A percentile compares a stretch with the other conserved stretches of the same genome.
These are phyloP conservation scores for Halophytophthora polymorphica DNA, from an alignment of 352 stramenopile species.

Conservation along the genomic window DNA sequence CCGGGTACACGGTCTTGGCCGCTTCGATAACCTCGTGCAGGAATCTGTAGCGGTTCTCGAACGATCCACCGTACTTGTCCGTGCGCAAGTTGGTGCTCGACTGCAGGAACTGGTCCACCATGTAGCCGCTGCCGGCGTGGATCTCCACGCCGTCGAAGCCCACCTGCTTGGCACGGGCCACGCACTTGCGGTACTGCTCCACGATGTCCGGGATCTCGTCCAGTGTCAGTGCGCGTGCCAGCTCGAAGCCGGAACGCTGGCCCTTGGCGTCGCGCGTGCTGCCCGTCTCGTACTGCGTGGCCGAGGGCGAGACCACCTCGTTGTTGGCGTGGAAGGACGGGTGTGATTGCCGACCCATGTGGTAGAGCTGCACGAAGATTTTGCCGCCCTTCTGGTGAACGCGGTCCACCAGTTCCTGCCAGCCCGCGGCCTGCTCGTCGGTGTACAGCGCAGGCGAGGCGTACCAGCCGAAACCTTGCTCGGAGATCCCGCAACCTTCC, in stretches of 20 bases:
- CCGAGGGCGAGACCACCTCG: slow-evolving; percentile 12
- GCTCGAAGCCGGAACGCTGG: slow-evolving; percentile 7
- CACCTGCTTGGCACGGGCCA: slow-evolving; percentile 50
- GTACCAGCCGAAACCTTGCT: slow-evolving; percentile 15
- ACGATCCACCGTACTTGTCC: slow-evolving; percentile 69
- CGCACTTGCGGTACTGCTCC: slow-evolving; percentile 53
- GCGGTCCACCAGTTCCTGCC: slow-evolving; percentile 38
- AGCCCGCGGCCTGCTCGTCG: slow-evolving; percentile 24
- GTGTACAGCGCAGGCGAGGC: slow-evolving; percentile 29
- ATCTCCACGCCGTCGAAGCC: slow-evolving; percentile 89
- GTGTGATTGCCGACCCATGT: slow-evolving; percentile 55
- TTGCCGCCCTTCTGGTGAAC: slow-evolving; percentile 58
- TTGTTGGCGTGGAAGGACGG: slow-evolving; percentile 22
- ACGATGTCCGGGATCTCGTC: slow-evolving; percentile 35
- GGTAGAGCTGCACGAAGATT: slow-evolving; percentile 74
- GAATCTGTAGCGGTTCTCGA: slow-evolving; percentile 66
- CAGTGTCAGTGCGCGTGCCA: slow-evolving; percentile 7
- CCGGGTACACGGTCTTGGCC: slow-evolving; percentile 14
- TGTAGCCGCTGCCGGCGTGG: slow-evolving; percentile 82
- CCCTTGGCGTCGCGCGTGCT: slow-evolving; percentile 23
- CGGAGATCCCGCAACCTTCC: slow-evolving; percentile 23
- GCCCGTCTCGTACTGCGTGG: slow-evolving; percentile 4
- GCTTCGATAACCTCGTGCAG: slow-evolving; percentile 51
- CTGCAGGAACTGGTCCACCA: slow-evolving; percentile 58
- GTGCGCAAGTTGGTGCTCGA: slow-evolving; percentile 50